These are phyloP conservation scores for Piedraia hortae DNA, from an alignment of 2,329 filamentous ascomycete species.

Conservation along the genomic window DNA sequence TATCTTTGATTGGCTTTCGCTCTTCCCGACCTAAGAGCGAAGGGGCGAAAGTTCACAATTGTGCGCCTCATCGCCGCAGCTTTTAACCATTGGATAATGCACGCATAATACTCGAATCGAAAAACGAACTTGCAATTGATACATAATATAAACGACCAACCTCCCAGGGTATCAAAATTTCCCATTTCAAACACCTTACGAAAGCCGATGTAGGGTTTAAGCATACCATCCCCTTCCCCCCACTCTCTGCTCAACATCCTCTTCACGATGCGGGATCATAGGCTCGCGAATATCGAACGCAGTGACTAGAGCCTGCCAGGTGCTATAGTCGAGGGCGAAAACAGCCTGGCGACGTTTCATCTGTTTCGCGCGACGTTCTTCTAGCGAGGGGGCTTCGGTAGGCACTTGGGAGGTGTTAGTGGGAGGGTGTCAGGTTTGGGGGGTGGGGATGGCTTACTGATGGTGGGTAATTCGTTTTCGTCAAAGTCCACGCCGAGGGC, in stretches of 20 bases:
- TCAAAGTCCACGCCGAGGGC: constrained; percentile 48
- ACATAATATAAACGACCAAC: no score
- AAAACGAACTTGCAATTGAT: no score
- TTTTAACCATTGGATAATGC: no score
- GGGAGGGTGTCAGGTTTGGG: background rate
- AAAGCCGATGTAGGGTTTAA: no score
- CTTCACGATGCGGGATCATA: constrained; percentile 53
- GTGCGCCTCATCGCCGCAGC: no score
- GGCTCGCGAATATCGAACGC: constrained; percentile 49
- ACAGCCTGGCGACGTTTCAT: constrained; percentile 46
- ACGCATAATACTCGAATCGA: no score
- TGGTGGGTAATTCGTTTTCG: constrained; percentile 42
- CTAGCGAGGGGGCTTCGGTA: constrained; percentile 20
- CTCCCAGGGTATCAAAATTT: no score
- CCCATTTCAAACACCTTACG: no score
- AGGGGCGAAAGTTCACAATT: no score
- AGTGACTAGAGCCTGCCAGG: constrained; percentile 52
- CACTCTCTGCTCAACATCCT: constrained; percentile 25
- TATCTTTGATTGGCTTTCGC: no score
- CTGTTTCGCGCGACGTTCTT: constrained; percentile 30
- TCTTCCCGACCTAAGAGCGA: no score
- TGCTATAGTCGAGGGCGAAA: constrained; percentile 60
- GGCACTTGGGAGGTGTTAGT: constrained; percentile 11
- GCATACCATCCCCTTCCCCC: constrained; percentile 39
- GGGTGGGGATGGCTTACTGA: constrained; percentile 32